Conservation (phyloP, 1,284 basidiomycete genomes). For the Rhizoctonia solani region DNA sequence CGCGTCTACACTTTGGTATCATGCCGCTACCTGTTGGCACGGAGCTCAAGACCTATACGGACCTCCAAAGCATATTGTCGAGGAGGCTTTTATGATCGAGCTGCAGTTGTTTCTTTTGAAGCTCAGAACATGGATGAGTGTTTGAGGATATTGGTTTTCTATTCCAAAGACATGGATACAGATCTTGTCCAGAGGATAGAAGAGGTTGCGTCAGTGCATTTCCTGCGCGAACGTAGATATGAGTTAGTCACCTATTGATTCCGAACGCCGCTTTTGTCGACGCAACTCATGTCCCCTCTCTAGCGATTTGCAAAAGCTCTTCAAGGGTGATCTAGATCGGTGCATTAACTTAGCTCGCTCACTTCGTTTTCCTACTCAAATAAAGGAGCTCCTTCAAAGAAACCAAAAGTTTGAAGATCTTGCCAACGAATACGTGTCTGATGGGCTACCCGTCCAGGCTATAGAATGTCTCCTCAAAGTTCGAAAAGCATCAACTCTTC, state of each 20-base stretch:
- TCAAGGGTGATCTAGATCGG: not conserved
- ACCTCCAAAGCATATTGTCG: slow-evolving; percentile 10
- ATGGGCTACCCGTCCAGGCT: slow-evolving; percentile 16
- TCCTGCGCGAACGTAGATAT: slow-evolving; percentile 18
- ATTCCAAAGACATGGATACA: not conserved
- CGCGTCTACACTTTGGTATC: slow-evolving; percentile 6
- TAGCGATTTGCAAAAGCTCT: not conserved
- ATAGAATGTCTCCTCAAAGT: not conserved
- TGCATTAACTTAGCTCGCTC: slow-evolving; percentile 21
- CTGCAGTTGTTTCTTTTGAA: slow-evolving; percentile 7
- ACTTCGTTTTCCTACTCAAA: not conserved
- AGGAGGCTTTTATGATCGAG: slow-evolving; percentile 23
- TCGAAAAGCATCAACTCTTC: not conserved
- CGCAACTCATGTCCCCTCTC: not conserved
- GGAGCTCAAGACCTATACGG: not conserved
- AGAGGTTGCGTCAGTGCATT: slow-evolving; percentile 14
- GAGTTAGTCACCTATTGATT: too few species aligned
- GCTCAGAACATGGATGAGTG: slow-evolving; percentile 10
- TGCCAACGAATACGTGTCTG: slow-evolving; percentile 5
- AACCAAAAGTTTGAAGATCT: slow-evolving; percentile 10
- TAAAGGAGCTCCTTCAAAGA: slow-evolving; percentile 14
- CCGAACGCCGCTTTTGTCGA: too few species aligned
- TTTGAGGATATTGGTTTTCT: not conserved
- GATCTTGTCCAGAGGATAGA: not conserved
- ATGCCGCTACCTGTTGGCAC: slow-evolving; percentile 14